Conservation (phyloP, 2,329 filamentous ascomycete species). For the Aspergillus eucalypticola region DNA sequence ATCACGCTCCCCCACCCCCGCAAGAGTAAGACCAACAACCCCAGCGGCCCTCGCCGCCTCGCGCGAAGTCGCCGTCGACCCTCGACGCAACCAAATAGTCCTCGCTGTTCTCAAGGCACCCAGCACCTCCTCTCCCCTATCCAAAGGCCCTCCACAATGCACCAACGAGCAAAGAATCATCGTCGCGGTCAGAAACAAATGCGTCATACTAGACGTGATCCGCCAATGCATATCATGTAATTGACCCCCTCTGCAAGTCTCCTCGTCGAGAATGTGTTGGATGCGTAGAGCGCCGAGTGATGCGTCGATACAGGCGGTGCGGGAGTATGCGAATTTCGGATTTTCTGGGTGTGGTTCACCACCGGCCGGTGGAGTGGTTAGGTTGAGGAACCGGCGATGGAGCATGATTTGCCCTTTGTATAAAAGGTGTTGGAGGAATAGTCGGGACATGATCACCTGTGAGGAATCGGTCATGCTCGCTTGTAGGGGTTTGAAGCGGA, state of each 20-base stretch:
- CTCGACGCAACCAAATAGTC: slow-evolving; percentile 21
- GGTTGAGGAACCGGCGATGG: slow-evolving; percentile 22
- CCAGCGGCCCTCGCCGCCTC: slow-evolving; percentile 21
- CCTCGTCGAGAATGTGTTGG: slow-evolving; percentile 52
- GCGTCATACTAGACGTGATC: slow-evolving; percentile 56
- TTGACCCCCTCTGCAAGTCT: slow-evolving; percentile 54
- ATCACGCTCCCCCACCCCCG: neutral
- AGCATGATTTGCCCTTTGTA: slow-evolving; percentile 27
- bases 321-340: slow-evolving; percentile 37
- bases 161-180: slow-evolving; percentile 54
- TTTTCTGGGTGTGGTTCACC: no score
- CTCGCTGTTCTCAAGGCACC: slow-evolving; percentile 13
- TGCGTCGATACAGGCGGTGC: slow-evolving; percentile 48
- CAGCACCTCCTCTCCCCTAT: slow-evolving; percentile 18
- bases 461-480: slow-evolving; percentile 24
- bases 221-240: slow-evolving; percentile 59
- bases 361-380: no score
- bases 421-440: slow-evolving; percentile 24
- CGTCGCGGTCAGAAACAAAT: slow-evolving; percentile 62
- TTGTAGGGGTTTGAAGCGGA: slow-evolving; percentile 23
- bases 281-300: slow-evolving; percentile 50
- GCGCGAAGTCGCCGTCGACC: slow-evolving; percentile 12
- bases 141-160: slow-evolving; percentile 6
- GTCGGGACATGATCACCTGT: slow-evolving; percentile 23
- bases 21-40: neutral